phyloP scores from a whole-genome alignment of 2,329 filamentous ascomycete genomes.

The Teratosphaeria epicoccoides region DNA sequence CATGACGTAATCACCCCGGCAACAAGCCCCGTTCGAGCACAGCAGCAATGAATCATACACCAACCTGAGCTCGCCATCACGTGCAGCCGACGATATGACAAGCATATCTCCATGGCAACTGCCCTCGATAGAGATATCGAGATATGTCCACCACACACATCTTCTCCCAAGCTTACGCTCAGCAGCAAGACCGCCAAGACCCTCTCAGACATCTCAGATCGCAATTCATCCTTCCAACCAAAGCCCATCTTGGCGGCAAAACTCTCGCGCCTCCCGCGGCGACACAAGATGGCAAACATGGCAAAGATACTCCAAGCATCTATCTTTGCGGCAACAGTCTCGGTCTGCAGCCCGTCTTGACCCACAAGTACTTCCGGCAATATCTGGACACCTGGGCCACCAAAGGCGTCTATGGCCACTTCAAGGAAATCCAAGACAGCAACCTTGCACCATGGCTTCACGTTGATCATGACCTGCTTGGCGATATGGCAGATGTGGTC shows the following conservation, averaged over 20 bases:
- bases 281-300: conserved; percentile 6
- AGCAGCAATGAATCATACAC: no score
- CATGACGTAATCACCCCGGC: no score
- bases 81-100: no score
- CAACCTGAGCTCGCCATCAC: no score
- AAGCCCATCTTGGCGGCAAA: conserved; percentile 56
- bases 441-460: conserved; percentile 64
- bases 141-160: not conserved
- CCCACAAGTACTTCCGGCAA: conserved; percentile 53
- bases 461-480: conserved; percentile 63
- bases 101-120: no score
- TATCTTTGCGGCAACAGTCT: conserved; percentile 90
- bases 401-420: conserved; percentile 78
- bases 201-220: conserved; percentile 38
- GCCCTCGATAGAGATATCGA: no score
- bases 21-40: no score
- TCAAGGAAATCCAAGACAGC: conserved; percentile 56
- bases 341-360: conserved; percentile 66
- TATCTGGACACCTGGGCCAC: conserved; percentile 77
- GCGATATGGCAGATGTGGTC: conserved; percentile 60
- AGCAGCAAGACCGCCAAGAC: conserved; percentile 28
- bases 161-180: conserved; percentile 12
- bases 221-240: conserved; percentile 70
- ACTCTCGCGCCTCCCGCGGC: conserved; percentile 33
- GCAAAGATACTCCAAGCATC: conserved; percentile 40